Base-by-base conservation (phyloP, 176 grass and related monocot species). In the Oryza nivara region DNA sequence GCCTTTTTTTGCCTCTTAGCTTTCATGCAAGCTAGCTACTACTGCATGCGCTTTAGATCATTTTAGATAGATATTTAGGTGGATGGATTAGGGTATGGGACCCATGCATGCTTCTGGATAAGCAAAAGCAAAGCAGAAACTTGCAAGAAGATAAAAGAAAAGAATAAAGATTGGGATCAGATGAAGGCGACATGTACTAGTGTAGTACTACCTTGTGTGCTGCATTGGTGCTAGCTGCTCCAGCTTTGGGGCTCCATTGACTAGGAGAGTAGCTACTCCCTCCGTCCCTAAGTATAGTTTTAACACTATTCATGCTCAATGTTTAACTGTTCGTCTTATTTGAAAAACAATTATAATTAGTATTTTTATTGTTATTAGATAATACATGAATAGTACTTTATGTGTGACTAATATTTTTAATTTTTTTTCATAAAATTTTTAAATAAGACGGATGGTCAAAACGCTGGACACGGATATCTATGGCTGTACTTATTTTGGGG, bases 231-330 rank as follows among this genome's bases (percentile, higher is more conserved):
- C 58, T 63, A 19, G 67, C 17, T 76, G 82, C 63, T 76, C 72
- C 82, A 28, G 45, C 45, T 54, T 30, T 84, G 61, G 82, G 82
- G 30, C 73, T 76, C 63, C 30, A 56, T 84, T 84, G 38, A 65
- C 70, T n/a, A 11, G 15, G 10, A 47, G 43, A 22, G 11, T 38
- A 72, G 70, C 12, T 23, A 2, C 28, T 28, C 28, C 28, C 28
- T 28, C 28, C 2, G 1, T 28, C 28, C 28, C 28, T 28, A 28
- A 28, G 1, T 28, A 28, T 2, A 28, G 1, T 28, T 28, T 28
- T 28, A 28, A 28, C 28, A 28, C 28, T 28, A 28, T 28, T 28
- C 28, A 28, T 28, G 28, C 28, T 28, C 28, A 28, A 28, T 28
- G 28, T 28, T 28, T 28, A 0, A 28, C 28, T 0, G 28, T 28